Conservation (phyloP, 805 yeast genomes). For the Candida rishiriensis region DNA sequence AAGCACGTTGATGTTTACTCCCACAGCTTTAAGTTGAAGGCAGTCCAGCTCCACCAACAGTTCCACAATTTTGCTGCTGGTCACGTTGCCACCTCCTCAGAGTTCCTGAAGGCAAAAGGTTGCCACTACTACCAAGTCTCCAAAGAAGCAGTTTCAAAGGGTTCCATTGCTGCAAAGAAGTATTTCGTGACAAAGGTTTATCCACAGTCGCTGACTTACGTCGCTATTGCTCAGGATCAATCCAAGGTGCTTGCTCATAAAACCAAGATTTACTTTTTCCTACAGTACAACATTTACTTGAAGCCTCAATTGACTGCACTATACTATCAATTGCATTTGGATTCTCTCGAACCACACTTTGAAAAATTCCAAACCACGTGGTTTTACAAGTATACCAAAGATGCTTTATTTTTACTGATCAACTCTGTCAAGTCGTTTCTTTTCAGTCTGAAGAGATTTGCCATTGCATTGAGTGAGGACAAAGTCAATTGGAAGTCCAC, state of each 20-base stretch:
- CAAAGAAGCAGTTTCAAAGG: slow-evolving; percentile 4
- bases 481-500: slow-evolving; percentile 21
- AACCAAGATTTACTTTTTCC: slow-evolving; percentile 6
- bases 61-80: not conserved
- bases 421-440: slow-evolving; percentile 5
- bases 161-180: not conserved
- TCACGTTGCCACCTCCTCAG: not conserved
- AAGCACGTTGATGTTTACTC: slow-evolving; percentile 16
- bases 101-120: slow-evolving; percentile 6
- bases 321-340: slow-evolving; percentile 8
- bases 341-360: slow-evolving; percentile 18
- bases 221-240: slow-evolving; percentile 4
- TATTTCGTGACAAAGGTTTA: slow-evolving; percentile 7
- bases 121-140: not conserved
- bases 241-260: slow-evolving; percentile 5
- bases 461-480: slow-evolving; percentile 15
- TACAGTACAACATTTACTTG: slow-evolving; percentile 21
- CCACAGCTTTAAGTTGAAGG: slow-evolving; percentile 6
- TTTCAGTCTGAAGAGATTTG: slow-evolving; percentile 7
- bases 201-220: slow-evolving; percentile 10
- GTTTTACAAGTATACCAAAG: slow-evolving; percentile 7
- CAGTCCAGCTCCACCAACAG: not conserved
- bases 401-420: slow-evolving; percentile 1
- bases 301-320: slow-evolving; percentile 14
- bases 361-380: slow-evolving; percentile 9